A percentile compares a stretch with the other conserved stretches of the same genome.
Evolutionary conservation across 371 early-diverging fungal species (phyloP).

Genomic region (Dentiscutata heterogama): DNA sequence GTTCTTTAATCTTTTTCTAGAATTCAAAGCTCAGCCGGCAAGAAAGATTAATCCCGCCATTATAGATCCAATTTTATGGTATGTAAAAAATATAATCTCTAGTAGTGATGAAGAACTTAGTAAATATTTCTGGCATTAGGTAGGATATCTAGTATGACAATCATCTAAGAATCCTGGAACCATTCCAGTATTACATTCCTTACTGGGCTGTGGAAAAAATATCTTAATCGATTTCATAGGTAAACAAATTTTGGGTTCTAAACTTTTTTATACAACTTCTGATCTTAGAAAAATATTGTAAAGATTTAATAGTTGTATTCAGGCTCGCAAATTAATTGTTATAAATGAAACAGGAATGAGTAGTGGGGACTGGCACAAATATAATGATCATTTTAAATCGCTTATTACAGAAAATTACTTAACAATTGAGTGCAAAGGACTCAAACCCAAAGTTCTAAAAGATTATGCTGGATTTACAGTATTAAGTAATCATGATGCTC

Average conservation of each 20-base stretch:
- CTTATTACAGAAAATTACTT: conserved; percentile 5
- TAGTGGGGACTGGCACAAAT: conserved; percentile 30
- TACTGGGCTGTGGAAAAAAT: conserved; percentile 18
- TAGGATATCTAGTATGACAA: conserved; percentile 12
- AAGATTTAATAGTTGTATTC: conserved; percentile 6
- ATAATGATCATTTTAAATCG: conserved; percentile 20
- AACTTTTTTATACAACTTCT: conserved; percentile 23
- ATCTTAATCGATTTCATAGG: conserved; percentile 42
- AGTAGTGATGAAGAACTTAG: conserved; percentile 37
- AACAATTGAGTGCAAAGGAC: neutral
- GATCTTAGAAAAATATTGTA: conserved; percentile 12
- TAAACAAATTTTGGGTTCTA: neutral
- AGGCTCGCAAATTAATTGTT: no score
- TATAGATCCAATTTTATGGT: conserved; percentile 34
- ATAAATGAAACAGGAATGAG: no score
- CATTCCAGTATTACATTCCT: conserved; percentile 22
- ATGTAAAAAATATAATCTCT: no score
- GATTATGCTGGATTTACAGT: neutral
- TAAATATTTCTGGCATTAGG: conserved; percentile 38
- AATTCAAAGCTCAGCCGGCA: conserved; percentile 5
- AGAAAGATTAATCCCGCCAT: conserved; percentile 11
- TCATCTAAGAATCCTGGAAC: conserved; percentile 40
- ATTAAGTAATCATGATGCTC: conserved; percentile 8
- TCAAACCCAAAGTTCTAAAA: neutral
- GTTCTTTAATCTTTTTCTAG: no score